Conservation (phyloP, 1,284 basidiomycete genomes). For the Trichosporon ovoides region DNA sequence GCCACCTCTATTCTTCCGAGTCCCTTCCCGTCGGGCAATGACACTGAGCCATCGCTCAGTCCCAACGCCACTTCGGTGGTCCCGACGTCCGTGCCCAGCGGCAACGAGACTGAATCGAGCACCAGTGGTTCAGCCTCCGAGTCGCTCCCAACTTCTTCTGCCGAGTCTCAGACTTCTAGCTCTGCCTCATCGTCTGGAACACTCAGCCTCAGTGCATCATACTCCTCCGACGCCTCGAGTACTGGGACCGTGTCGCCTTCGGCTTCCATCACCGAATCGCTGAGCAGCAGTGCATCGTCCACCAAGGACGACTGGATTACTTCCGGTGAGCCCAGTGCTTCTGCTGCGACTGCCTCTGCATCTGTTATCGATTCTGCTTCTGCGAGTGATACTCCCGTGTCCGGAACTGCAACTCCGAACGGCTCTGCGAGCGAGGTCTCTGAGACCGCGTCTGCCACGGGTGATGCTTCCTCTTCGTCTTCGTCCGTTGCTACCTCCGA, state of each 20-base stretch:
- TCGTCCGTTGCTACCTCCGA: not conserved
- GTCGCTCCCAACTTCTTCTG: too few relatives aligned
- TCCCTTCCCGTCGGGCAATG: not conserved
- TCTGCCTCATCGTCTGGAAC: too few relatives aligned
- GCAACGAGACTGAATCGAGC: too few relatives aligned
- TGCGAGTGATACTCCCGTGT: conserved; percentile 1
- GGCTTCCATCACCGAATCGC: not conserved
- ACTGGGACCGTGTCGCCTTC: not conserved
- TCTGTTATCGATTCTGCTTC: not conserved
- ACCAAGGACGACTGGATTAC: not conserved
- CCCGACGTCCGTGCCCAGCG: not conserved
- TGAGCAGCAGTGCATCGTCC: too few relatives aligned
- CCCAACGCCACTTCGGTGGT: not conserved
- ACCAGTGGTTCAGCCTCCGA: too few relatives aligned
- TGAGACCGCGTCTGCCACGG: conserved; percentile 4
- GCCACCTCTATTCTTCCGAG: not conserved
- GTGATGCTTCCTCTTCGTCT: not conserved
- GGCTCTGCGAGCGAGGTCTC: not conserved
- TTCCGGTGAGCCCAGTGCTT: conserved; percentile 1
- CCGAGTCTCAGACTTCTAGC: too few relatives aligned
- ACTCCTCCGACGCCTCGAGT: too few relatives aligned
- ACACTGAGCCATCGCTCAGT: not conserved
- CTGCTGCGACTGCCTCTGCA: not conserved
- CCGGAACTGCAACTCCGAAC: not conserved
- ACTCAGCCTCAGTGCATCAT: not conserved